Conservation (phyloP, 768 basidiomycete genomes). For the Suillus spraguei region DNA sequence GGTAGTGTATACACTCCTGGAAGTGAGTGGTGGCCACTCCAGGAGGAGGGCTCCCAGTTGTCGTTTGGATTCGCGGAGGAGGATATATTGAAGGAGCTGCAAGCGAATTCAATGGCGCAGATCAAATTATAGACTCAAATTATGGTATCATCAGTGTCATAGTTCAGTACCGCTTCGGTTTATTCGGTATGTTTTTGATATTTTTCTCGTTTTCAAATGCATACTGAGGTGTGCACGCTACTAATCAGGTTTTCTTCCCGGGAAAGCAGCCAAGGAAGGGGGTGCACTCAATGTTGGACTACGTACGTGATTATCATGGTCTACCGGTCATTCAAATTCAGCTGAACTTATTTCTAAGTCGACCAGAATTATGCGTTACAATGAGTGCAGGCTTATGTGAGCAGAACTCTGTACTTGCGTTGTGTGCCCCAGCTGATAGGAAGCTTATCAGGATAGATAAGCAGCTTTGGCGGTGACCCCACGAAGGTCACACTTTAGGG, state of each 20-base stretch:
- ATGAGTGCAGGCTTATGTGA: constrained; percentile 39
- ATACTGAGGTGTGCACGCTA: not conserved
- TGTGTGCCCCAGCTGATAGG: constrained; percentile 1
- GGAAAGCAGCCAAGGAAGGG: constrained; percentile 40
- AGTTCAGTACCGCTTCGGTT: constrained; percentile 38
- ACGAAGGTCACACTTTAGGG: constrained; percentile 38
- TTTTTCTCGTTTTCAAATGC: not conserved
- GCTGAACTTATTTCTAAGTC: constrained; percentile 22
- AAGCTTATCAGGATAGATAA: constrained; percentile 23
- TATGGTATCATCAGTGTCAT: too few species aligned
- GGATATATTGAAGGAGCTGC: constrained; percentile 30
- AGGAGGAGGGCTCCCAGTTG: constrained; percentile 27
- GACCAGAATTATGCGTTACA: constrained; percentile 37
- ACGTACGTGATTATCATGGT: constrained; percentile 32
- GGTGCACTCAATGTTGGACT: constrained; percentile 52
- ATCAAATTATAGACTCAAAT: constrained; percentile 27
- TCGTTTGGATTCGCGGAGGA: constrained; percentile 41
- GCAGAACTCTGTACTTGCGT: not conserved
- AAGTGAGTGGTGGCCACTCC: constrained; percentile 5
- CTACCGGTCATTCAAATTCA: not conserved
- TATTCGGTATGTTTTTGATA: constrained; percentile 27
- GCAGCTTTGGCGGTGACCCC: constrained; percentile 36
- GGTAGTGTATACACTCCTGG: constrained; percentile 34
- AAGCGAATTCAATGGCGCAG: constrained; percentile 21
- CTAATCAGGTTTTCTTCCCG: constrained; percentile 45